phyloP scores from a whole-genome alignment of 345 rosid species.

The Carallia pectinifolia region DNA sequence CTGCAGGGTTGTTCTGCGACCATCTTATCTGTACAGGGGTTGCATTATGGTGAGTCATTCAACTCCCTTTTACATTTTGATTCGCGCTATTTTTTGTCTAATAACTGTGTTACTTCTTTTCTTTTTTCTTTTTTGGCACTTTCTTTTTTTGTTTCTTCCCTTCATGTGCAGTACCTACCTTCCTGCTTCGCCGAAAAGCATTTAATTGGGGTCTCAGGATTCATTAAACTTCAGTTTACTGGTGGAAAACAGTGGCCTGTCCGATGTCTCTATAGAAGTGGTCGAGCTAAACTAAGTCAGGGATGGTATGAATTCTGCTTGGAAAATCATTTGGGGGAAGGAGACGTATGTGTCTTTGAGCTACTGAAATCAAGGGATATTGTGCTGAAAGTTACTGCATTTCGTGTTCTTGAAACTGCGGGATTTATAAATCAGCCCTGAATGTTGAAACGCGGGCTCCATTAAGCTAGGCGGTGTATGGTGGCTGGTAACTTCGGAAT shows the following conservation, averaged over 20 bases:
- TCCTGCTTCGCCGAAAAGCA: conserved; percentile 84
- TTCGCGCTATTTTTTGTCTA: neutral
- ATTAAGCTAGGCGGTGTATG: conserved; percentile 12
- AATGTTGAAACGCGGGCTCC: conserved; percentile 2
- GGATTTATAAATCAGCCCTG: conserved; percentile 14
- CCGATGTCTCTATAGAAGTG: conserved; percentile 82
- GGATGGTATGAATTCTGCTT: conserved; percentile 88
- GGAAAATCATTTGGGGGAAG: conserved; percentile 83
- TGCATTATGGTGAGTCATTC: conserved; percentile 69
- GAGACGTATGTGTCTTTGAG: conserved; percentile 84
- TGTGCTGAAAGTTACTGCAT: conserved; percentile 75
- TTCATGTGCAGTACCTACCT: conserved; percentile 62
- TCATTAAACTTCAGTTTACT: conserved; percentile 69
- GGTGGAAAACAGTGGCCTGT: conserved; percentile 85
- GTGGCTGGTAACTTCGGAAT: conserved; percentile 22
- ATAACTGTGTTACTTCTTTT: neutral
- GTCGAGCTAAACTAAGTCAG: conserved; percentile 80
- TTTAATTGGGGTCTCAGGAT: conserved; percentile 75
- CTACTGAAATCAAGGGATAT: conserved; percentile 64
- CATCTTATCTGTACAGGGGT: conserved; percentile 75
- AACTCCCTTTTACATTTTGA: neutral
- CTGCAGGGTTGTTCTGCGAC: conserved; percentile 81
- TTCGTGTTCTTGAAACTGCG: conserved; percentile 46
- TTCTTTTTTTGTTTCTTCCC: neutral
- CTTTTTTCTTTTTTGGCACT: neutral